These are phyloP conservation scores for Phytopythium sindhum DNA, from an alignment of 352 stramenopile species.

Conservation along the genomic window DNA sequence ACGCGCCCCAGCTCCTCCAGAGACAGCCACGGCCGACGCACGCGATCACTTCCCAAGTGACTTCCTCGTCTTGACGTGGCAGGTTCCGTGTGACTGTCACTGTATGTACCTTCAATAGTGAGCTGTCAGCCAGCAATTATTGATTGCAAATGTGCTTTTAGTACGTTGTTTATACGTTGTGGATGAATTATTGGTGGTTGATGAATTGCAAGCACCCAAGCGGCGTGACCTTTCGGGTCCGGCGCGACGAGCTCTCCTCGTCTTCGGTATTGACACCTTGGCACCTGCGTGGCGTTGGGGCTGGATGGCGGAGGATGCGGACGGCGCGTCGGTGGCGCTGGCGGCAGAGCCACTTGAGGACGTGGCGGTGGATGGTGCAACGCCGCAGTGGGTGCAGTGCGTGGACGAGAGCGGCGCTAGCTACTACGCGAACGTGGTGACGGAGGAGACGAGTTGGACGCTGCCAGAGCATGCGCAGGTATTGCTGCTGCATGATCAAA, in stretches of 20 bases:
- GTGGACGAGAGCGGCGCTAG: slow-evolving; percentile 34
- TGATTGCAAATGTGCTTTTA: too few species aligned
- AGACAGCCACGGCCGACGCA: too few species aligned
- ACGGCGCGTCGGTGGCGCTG: background rate
- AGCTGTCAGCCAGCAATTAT: too few species aligned
- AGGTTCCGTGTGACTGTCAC: background rate
- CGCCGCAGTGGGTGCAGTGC: slow-evolving; percentile 31
- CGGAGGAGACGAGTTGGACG: slow-evolving; percentile 43
- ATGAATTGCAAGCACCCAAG: too few species aligned
- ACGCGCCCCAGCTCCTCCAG: too few species aligned
- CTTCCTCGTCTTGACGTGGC: background rate
- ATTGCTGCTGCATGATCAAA: slow-evolving; percentile 5
- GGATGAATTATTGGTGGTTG: too few species aligned
- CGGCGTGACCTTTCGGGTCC: background rate
- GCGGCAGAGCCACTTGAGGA: background rate
- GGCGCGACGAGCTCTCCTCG: background rate
- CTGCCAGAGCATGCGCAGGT: slow-evolving; percentile 15
- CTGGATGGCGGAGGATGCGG: slow-evolving; percentile 3
- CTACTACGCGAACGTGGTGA: slow-evolving; percentile 43
- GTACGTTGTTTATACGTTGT: too few species aligned
- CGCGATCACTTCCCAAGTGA: background rate
- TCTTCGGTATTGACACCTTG: background rate
- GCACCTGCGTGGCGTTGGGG: background rate
- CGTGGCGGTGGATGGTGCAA: background rate
- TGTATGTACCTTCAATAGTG: too few species aligned